Evolutionary conservation across 2,329 filamentous ascomycete species (phyloP).

Genomic region (Talaromyces islandicus): DNA sequence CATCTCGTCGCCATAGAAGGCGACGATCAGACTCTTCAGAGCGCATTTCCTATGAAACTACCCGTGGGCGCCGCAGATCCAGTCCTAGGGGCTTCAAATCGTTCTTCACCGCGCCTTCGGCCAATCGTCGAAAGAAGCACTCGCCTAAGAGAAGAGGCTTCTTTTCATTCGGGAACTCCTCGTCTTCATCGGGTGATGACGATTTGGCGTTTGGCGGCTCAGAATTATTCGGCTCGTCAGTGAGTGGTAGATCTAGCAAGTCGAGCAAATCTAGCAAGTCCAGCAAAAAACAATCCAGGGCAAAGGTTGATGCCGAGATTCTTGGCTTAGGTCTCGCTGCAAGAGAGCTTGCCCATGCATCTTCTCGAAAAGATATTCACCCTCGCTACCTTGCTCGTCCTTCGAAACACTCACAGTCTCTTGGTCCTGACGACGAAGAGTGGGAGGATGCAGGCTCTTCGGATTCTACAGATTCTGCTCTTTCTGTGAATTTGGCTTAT

Average conservation of each 20-base stretch:
- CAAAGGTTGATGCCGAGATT: constrained; percentile 41
- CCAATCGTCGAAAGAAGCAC: constrained; percentile 44
- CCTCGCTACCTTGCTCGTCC: constrained; percentile 20
- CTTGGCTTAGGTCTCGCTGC: constrained; percentile 44
- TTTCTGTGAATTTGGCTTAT: constrained; percentile 46
- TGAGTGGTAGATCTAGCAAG: constrained; percentile 12
- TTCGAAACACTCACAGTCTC: constrained; percentile 3
- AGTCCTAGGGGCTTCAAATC: constrained; percentile 45
- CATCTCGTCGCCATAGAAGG: constrained; percentile 18
- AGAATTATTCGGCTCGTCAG: constrained; percentile 37
- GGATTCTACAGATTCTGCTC: constrained; percentile 42
- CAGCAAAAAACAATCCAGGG: constrained; percentile 20
- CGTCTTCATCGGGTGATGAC: constrained; percentile 61
- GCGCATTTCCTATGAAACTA: constrained; percentile 1
- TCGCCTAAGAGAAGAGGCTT: constrained; percentile 45
- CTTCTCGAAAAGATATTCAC: constrained; percentile 15
- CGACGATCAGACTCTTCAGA: constrained; percentile 46
- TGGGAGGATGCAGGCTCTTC: constrained; percentile 57
- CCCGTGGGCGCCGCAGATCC: constrained; percentile 10
- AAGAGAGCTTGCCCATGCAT: constrained; percentile 36
- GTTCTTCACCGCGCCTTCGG: constrained; percentile 59
- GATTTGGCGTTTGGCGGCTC: constrained; percentile 65
- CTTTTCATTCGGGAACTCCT: constrained; percentile 57
- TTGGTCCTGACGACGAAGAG: constrained; percentile 44
- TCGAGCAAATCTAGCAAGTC: constrained; percentile 27